phyloP scores from a whole-genome alignment of 176 grass and related monocot species.

The Bolboschoenus planiculmis region DNA sequence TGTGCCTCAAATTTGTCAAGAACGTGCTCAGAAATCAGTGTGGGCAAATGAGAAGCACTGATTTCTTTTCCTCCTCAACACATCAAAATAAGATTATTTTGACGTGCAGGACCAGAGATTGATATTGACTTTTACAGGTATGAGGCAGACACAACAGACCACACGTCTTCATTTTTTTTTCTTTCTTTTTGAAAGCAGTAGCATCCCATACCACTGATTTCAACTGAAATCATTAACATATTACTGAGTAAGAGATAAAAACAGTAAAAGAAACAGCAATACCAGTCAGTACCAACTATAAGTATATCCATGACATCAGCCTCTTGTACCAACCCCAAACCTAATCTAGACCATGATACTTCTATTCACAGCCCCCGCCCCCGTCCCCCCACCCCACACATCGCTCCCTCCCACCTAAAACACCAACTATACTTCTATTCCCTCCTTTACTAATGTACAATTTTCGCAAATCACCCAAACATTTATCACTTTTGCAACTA shows the following conservation, averaged over 20 bases:
- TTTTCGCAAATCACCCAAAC: not conserved
- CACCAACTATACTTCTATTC: not conserved
- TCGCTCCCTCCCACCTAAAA: too few species aligned
- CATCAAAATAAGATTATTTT: not conserved
- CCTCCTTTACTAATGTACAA: not conserved
- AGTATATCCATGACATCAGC: not conserved
- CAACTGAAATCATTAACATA: not conserved
- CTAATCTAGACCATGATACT: not conserved
- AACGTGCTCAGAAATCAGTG: not conserved
- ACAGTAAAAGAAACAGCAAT: not conserved
- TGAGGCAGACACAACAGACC: not conserved
- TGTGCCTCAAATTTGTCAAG: not conserved
- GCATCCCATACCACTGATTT: not conserved
- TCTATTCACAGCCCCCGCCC: not conserved
- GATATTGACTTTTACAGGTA: not conserved
- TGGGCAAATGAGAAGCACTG: not conserved
- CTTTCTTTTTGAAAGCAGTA: not conserved
- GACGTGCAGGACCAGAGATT: not conserved
- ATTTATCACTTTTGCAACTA: not conserved
- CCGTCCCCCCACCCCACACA: not conserved
- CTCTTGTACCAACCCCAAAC: not conserved
- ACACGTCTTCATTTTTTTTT: not conserved
- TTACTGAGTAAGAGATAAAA: not conserved
- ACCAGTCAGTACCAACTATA: not conserved
- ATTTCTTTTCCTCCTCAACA: not conserved